Evolutionary conservation across 495 filamentous ascomycete species (phyloP).

Genomic region (Podospora pseudocomata): DNA sequence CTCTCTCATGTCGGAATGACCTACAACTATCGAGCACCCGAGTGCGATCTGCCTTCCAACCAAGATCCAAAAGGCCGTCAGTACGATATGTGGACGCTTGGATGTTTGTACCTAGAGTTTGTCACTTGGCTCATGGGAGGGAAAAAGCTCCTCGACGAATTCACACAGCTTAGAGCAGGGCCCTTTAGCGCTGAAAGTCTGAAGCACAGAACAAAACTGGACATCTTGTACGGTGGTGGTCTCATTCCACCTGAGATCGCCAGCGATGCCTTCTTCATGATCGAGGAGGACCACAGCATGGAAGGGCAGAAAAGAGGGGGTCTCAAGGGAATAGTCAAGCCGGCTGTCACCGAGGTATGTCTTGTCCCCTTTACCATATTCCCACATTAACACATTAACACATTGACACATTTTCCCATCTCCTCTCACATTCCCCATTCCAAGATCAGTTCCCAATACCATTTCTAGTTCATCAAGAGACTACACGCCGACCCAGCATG

Average conservation of each 20-base stretch:
- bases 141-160: neutral
- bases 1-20: slow-evolving; percentile 3
- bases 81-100: slow-evolving; percentile 35
- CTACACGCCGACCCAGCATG: neutral
- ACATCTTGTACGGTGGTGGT: neutral
- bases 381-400: too few species aligned
- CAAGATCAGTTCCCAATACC: neutral
- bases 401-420: neutral
- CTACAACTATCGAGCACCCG: slow-evolving; percentile 24
- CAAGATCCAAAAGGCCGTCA: slow-evolving; percentile 6
- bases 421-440: neutral
- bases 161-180: neutral
- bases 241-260: neutral
- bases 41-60: slow-evolving; percentile 19
- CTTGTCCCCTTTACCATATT: neutral
- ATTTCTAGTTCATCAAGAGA: neutral
- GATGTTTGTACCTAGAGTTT: slow-evolving; percentile 34
- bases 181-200: neutral
- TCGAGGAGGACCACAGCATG: neutral
- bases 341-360: neutral
- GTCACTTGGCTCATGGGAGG: slow-evolving; percentile 21
- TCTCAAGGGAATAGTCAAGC: neutral
- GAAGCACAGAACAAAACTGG: too few species aligned
- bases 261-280: neutral
- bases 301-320: neutral